Evolutionary conservation across 2,329 filamentous ascomycete species (phyloP).

Genomic region (Ophiostoma australiae): DNA sequence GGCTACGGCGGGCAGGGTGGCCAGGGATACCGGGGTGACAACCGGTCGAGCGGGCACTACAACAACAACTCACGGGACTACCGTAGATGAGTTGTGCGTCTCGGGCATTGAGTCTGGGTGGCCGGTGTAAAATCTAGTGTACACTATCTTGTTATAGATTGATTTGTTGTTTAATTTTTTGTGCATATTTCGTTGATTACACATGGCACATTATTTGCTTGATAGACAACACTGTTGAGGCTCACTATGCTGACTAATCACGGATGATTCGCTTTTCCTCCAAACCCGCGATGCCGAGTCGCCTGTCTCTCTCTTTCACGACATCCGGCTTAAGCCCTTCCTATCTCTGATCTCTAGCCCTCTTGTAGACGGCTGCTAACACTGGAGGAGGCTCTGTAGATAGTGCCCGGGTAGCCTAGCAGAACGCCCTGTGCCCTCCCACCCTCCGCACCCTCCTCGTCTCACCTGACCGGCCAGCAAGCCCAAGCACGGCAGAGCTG

Average conservation of each 20-base stretch:
- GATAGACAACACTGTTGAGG: not conserved
- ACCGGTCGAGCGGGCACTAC: conserved; percentile 21
- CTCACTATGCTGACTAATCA: not conserved
- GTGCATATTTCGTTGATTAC: not conserved
- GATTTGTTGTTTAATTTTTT: not conserved
- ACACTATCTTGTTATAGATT: conserved; percentile 2
- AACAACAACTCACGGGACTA: conserved; percentile 26
- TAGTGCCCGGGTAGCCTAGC: not conserved
- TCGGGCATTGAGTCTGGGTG: not conserved
- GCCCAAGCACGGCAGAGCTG: not conserved
- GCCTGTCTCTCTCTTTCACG: not conserved
- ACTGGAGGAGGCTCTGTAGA: not conserved
- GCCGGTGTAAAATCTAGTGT: not conserved
- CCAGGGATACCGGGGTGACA: conserved; percentile 25
- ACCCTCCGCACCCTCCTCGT: not conserved
- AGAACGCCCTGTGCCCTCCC: not conserved
- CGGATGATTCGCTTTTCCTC: not conserved
- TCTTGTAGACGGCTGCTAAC: not conserved
- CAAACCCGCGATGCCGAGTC: not conserved
- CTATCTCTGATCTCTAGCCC: too few species aligned
- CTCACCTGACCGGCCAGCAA: not conserved
- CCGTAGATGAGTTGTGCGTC: conserved; percentile 17
- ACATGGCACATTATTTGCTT: not conserved
- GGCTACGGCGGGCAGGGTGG: conserved; percentile 26
- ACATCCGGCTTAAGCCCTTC: not conserved